Evolutionary conservation across 1,284 basidiomycete genomes (phyloP), one percentile per base, ranked within the genome.

Genomic region (Hemileia vastatrix): DNA sequence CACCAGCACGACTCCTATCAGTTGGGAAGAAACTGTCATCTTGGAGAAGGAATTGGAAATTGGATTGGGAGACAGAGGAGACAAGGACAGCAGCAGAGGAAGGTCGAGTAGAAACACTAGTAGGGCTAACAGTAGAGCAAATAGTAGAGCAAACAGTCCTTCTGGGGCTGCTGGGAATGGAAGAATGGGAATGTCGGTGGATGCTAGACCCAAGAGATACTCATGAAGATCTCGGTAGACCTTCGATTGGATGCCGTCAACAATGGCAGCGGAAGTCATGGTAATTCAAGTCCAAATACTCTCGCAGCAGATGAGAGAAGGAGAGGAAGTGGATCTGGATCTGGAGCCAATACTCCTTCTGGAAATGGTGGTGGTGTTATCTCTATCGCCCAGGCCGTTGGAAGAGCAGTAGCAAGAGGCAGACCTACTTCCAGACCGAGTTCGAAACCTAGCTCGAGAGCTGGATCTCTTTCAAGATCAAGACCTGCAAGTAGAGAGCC

Each of bases 1-100:
- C 2, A 64, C 68, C 13, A 67, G 67, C 40, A 65, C 68, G 44
- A 67, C 66, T 13, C 71, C 72, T 6, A 57, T 72, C 43, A 67
- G 63, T 59, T 75, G 70, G 70, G 74, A 75, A 49, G 72, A 72
- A 31, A 67, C 68, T 6, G 71, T 72, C 21, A 53, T 75, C 2
- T 67, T 75, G 57, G 71, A 75, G 53, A 71, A 71, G 53, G 67
- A 67, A 21, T 68, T 75, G 31, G 69, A 74, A 57, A 74, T 75
- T 19, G 72, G 73, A 24, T 67, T 73, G 3, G 65, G 65, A 1
- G 27, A 27, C 48, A 45, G 54, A 5, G 49, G 57, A 1, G 54
- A 51, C n/a, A 67, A 61, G 52, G 50, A 27, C 27, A 27, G 27
- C 27, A 27, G 27, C 27, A 40, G 36, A 40, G 36, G 36, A 11